These are phyloP conservation scores for Phalaenopsis hybrid DNA, from an alignment of 116 monocot genomes.

Conservation along the genomic window DNA sequence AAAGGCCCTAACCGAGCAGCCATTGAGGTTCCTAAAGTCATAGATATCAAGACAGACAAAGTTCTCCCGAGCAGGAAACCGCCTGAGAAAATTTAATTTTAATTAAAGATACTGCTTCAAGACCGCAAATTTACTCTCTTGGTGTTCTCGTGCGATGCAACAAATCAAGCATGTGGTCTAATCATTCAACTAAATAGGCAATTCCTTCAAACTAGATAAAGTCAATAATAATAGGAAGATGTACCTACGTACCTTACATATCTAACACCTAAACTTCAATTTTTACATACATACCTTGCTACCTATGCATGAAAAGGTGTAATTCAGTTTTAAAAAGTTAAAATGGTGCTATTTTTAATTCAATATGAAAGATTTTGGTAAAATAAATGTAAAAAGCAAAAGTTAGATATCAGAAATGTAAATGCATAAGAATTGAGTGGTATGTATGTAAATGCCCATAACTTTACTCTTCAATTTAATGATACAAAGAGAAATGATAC, in stretches of 20 bases:
- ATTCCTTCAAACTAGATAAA: background rate
- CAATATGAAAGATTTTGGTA: too few relatives aligned
- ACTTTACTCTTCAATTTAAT: background rate
- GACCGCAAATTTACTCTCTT: background rate
- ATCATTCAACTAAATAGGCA: background rate
- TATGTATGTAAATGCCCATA: too few relatives aligned
- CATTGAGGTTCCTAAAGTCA: constrained; percentile 96
- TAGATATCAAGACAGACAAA: constrained; percentile 71
- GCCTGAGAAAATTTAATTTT: constrained; percentile 35
- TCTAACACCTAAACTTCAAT: too few relatives aligned
- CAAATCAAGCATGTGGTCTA: background rate
- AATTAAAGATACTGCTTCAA: background rate
- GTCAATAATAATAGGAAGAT: too few relatives aligned
- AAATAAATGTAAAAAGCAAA: too few relatives aligned
- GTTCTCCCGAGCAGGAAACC: constrained; percentile 88
- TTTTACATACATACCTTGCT: too few relatives aligned
- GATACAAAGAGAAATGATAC: background rate
- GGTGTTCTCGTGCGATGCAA: background rate
- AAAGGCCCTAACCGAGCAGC: constrained; percentile 75
- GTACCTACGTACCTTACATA: too few relatives aligned
- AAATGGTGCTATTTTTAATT: too few relatives aligned
- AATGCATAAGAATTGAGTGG: too few relatives aligned
- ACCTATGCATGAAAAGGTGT: too few relatives aligned
- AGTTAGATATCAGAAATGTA: too few relatives aligned
- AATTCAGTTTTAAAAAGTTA: too few relatives aligned